Percentiles rank a stretch among this genome's conserved stretches.
Evolutionary conservation across 768 basidiomycete species (phyloP).

Genomic region (Gyrodon lividus): DNA sequence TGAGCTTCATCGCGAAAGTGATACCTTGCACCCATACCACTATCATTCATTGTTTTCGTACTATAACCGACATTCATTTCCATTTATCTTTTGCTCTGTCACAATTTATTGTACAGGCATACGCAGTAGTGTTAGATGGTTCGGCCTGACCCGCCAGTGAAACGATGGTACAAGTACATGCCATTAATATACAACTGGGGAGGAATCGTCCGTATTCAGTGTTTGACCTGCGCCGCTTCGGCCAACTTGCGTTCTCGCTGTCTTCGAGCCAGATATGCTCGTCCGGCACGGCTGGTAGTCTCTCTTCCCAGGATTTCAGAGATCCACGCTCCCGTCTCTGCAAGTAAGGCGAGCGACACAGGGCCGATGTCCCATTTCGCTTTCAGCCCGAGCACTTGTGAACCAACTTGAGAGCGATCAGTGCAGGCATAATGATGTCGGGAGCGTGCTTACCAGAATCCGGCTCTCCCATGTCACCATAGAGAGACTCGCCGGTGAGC

Average conservation of each 20-base stretch:
- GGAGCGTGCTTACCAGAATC: conserved; percentile 16
- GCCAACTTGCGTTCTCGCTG: conserved; percentile 32
- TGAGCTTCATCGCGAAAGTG: background rate
- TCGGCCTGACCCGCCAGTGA: too few relatives aligned
- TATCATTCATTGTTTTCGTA: background rate
- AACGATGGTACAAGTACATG: too few relatives aligned
- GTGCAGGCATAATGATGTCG: too few relatives aligned
- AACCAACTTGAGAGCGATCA: conserved; percentile 2
- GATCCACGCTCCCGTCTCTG: conserved; percentile 83
- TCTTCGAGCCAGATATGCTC: conserved; percentile 60
- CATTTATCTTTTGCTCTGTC: background rate
- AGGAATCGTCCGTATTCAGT: conserved; percentile 9
- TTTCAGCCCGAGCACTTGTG: background rate
- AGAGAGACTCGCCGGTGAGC: conserved; percentile 59
- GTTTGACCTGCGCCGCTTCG: conserved; percentile 12
- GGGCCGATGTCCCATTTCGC: conserved; percentile 36
- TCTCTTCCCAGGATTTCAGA: conserved; percentile 60
- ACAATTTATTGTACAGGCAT: too few relatives aligned
- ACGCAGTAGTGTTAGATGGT: too few relatives aligned
- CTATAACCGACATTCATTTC: background rate
- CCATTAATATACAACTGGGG: too few relatives aligned
- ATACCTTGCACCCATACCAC: background rate
- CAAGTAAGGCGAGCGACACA: conserved; percentile 63
- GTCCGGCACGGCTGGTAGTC: conserved; percentile 75
- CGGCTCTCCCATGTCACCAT: conserved; percentile 44